Percentiles rank a stretch among this genome's conserved stretches.
These are phyloP conservation scores for Trichoderma koningii DNA, from an alignment of 2,329 filamentous ascomycete species.

Conservation along the genomic window DNA sequence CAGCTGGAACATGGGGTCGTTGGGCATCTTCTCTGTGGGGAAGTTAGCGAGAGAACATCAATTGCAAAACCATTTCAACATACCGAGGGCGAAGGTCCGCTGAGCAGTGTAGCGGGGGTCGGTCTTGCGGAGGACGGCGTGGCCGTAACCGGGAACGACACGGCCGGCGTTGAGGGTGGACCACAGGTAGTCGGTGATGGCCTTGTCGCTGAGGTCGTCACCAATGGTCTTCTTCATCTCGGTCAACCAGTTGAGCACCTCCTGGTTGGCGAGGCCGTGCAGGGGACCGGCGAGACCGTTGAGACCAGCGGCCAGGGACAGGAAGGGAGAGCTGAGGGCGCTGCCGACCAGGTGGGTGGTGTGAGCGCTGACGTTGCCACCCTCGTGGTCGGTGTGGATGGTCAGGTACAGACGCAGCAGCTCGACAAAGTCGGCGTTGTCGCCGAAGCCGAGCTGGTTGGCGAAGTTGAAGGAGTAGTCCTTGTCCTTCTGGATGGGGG, in stretches of 20 bases:
- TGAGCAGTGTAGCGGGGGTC: constrained; percentile 98
- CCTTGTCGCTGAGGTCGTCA: constrained; percentile 92
- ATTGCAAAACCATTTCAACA: constrained; percentile 27
- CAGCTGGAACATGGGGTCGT: constrained; percentile 99
- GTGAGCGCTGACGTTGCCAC: constrained; percentile 97
- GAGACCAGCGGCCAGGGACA: constrained; percentile 92
- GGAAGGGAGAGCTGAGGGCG: constrained; percentile 94
- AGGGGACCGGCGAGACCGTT: constrained; percentile 98
- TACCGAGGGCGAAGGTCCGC: constrained; percentile 85
- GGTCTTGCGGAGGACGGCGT: constrained; percentile 99
- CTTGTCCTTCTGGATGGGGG: constrained; percentile 95
- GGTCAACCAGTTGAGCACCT: constrained; percentile 97
- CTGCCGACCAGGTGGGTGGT: constrained; percentile 97
- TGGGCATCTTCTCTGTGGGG: constrained; percentile 72
- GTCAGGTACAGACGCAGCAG: constrained; percentile 98
- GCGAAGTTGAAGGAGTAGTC: constrained; percentile 99
- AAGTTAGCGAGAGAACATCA: constrained; percentile 35
- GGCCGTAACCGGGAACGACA: constrained; percentile 97
- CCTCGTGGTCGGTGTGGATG: constrained; percentile 99
- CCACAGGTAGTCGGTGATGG: constrained; percentile 99
- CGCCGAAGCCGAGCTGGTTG: constrained; percentile 96
- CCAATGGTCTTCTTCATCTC: constrained; percentile 98
- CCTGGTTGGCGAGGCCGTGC: constrained; percentile 99
- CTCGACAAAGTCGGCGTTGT: constrained; percentile 96
- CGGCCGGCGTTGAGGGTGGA: constrained; percentile 91